Evolutionary conservation across 2,329 filamentous ascomycete genomes (phyloP).

Genomic region (Westerdykella ornata): DNA sequence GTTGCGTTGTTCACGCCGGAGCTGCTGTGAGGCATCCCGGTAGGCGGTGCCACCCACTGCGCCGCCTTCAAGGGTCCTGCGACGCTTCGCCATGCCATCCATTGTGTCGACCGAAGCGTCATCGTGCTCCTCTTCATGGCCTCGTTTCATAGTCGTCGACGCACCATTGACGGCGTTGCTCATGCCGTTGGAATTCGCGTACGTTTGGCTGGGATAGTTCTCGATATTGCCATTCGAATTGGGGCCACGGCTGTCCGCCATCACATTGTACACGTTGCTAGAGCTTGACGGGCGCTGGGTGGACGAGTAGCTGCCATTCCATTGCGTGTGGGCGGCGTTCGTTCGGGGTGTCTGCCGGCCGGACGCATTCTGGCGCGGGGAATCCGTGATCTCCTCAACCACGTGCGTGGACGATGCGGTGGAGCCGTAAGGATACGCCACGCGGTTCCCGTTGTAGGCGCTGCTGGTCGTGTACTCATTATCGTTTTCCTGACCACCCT

Average conservation of each 20-base stretch:
- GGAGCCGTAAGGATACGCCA: constrained; percentile 68
- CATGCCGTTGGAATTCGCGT: constrained; percentile 46
- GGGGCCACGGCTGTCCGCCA: constrained; percentile 68
- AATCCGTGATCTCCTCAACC: constrained; percentile 74
- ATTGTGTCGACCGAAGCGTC: constrained; percentile 54
- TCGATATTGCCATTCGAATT: constrained; percentile 63
- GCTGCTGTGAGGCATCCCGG: too few species aligned
- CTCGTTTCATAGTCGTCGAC: constrained; percentile 52
- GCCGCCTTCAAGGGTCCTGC: constrained; percentile 60
- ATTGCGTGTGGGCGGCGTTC: constrained; percentile 66
- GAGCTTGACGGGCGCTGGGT: constrained; percentile 64
- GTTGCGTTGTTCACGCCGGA: too few species aligned
- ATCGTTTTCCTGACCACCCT: constrained; percentile 67
- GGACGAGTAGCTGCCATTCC: constrained; percentile 66
- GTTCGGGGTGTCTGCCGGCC: constrained; percentile 82
- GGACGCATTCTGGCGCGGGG: constrained; percentile 73
- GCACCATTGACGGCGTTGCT: constrained; percentile 49
- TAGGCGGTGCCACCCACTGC: constrained; percentile 1
- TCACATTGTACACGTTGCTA: constrained; percentile 82
- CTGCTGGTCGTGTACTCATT: constrained; percentile 81
- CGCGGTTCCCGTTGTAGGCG: constrained; percentile 65
- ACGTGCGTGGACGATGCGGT: constrained; percentile 63
- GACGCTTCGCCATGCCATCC: constrained; percentile 61
- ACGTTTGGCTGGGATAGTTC: constrained; percentile 56
- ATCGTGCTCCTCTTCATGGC: constrained; percentile 59